These are phyloP conservation scores for Moricandia arvensis DNA, from an alignment of 345 rosid species.

Conservation along the genomic window DNA sequence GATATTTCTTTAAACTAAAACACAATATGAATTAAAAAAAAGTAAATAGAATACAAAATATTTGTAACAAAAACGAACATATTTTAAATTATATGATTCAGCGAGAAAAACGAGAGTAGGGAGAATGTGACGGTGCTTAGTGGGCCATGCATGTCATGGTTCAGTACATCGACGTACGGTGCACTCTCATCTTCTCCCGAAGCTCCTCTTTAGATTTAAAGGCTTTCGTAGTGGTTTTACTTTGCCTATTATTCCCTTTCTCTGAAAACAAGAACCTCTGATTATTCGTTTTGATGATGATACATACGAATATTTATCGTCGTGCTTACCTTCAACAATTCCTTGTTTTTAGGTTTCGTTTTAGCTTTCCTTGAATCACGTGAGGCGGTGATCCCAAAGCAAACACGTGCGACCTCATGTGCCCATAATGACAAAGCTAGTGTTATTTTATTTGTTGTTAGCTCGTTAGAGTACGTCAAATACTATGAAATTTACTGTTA, in stretches of 20 bases:
- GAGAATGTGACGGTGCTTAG: constrained; percentile 31
- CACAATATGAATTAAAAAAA: background rate
- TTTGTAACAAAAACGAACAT: background rate
- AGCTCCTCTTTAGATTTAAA: constrained; percentile 6
- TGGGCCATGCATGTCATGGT: constrained; percentile 22
- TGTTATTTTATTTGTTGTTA: constrained; percentile 5
- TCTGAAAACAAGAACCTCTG: constrained; percentile 15
- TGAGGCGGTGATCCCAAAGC: constrained; percentile 41
- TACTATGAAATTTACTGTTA: no score
- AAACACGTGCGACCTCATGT: constrained; percentile 43
- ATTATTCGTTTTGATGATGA: constrained; percentile 19
- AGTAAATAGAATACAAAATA: background rate
- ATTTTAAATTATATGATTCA: background rate
- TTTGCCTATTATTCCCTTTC: background rate
- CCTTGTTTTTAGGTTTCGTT: background rate
- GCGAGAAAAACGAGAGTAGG: constrained; percentile 15
- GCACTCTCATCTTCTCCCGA: background rate
- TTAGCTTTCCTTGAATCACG: constrained; percentile 5
- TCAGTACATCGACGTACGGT: constrained; percentile 33
- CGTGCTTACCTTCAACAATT: constrained; percentile 14
- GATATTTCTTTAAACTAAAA: no score
- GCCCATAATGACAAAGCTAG: constrained; percentile 31
- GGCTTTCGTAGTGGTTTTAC: constrained; percentile 17
- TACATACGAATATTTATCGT: constrained; percentile 30
- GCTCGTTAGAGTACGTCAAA: constrained; percentile 15